Evolutionary conservation across 257 asterid species (phyloP).

Genomic region (Anisodus acutangulus): DNA sequence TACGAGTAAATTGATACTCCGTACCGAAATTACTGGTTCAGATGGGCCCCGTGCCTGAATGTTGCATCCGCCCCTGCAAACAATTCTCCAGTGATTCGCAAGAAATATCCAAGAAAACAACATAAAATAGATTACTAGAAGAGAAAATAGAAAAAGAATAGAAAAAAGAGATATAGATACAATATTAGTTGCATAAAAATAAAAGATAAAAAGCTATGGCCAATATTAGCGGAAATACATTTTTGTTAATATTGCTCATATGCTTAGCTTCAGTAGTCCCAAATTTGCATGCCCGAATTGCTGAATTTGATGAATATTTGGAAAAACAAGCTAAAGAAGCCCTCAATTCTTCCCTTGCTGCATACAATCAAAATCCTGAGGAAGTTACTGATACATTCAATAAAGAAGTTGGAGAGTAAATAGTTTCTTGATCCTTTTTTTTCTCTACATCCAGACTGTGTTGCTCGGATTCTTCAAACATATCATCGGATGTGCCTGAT

Average conservation of each 20-base stretch:
- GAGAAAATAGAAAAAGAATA: background rate
- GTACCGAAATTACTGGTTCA: too few relatives aligned
- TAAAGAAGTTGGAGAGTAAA: conserved; percentile 54
- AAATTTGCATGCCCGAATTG: conserved; percentile 41
- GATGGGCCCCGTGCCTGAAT: too few relatives aligned
- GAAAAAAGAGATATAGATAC: background rate
- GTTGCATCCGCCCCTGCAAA: background rate
- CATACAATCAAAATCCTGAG: conserved; percentile 52
- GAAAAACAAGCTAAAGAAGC: conserved; percentile 42
- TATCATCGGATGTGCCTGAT: background rate
- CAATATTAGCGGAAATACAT: background rate
- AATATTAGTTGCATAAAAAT: background rate
- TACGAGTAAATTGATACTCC: too few relatives aligned
- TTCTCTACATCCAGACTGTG: background rate
- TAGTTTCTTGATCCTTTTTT: background rate
- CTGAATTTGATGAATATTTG: conserved; percentile 48
- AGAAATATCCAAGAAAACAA: background rate
- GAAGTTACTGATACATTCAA: conserved; percentile 47
- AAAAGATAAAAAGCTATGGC: background rate
- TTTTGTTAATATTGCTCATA: conserved; percentile 24
- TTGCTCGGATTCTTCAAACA: background rate
- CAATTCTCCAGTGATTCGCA: background rate
- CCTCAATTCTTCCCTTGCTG: conserved; percentile 41
- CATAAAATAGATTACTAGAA: background rate
- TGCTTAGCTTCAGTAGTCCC: conserved; percentile 33